Percentiles rank a stretch among this genome's conserved stretches.
phyloP scores from a whole-genome alignment of 306 rosid genomes.

The Heteromeles arbutifolia region DNA sequence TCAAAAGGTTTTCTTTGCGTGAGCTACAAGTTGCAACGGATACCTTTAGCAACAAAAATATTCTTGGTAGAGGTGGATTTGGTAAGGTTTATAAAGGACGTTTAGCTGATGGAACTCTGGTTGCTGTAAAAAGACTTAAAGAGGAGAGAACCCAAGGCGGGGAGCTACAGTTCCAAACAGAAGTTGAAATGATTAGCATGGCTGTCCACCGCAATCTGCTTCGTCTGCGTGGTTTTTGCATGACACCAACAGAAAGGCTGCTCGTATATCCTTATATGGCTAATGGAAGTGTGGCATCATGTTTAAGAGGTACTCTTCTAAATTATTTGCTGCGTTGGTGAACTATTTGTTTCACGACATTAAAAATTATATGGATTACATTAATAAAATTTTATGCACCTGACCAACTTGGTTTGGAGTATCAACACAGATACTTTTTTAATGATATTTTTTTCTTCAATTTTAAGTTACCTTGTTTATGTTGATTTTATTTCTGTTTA shows the following conservation, averaged over 20 bases:
- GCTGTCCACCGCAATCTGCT: conserved; percentile 96
- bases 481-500: neutral
- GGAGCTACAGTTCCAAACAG: conserved; percentile 92
- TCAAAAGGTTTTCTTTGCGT: conserved; percentile 79
- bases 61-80: conserved; percentile 93
- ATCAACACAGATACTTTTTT: neutral
- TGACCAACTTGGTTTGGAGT: neutral
- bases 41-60: conserved; percentile 65
- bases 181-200: conserved; percentile 95
- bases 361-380: neutral
- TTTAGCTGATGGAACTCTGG: conserved; percentile 78
- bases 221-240: conserved; percentile 86
- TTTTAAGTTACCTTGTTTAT: neutral
- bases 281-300: conserved; percentile 95
- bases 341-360: neutral
- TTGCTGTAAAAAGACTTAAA: conserved; percentile 92
- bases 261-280: conserved; percentile 91
- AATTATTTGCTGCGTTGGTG: neutral
- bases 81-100: conserved; percentile 96
- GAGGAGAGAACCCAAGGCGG: conserved; percentile 87
- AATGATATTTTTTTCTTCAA: neutral
- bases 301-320: conserved; percentile 65
- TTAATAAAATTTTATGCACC: neutral
- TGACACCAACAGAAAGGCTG: conserved; percentile 95
- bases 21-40: conserved; percentile 95